phyloP scores from a whole-genome alignment of 106 monocot genomes.

The Chionographis japonica region DNA sequence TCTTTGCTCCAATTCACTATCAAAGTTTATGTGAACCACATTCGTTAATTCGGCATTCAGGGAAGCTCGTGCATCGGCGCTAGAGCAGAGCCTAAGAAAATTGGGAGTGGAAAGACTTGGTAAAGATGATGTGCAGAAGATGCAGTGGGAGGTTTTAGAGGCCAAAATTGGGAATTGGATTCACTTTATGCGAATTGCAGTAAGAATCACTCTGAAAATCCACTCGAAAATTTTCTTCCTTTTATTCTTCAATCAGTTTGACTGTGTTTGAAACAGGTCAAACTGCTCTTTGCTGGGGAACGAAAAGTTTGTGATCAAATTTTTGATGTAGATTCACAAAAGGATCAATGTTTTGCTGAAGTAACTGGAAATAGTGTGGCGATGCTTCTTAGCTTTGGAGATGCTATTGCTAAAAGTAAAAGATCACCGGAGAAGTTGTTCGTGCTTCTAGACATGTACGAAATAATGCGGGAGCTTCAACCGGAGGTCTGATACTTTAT shows the following conservation, averaged over 20 bases:
- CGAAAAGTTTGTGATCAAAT: conserved; percentile 87
- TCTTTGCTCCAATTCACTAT: neutral
- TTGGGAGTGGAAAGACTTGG: conserved; percentile 83
- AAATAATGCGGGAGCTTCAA: conserved; percentile 92
- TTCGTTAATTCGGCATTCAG: conserved; percentile 25
- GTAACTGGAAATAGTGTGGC: conserved; percentile 66
- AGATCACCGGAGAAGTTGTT: conserved; percentile 94
- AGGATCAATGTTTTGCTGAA: conserved; percentile 83
- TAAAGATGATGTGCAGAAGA: conserved; percentile 93
- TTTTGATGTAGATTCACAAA: conserved; percentile 57
- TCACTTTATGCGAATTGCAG: conserved; percentile 94
- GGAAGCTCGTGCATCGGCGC: conserved; percentile 60
- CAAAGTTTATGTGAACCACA: neutral
- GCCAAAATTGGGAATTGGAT: conserved; percentile 96
- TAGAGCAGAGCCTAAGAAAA: conserved; percentile 70
- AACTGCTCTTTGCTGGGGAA: conserved; percentile 90
- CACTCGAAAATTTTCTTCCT: neutral
- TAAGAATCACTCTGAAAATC: conserved; percentile 21
- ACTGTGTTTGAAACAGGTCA: conserved; percentile 59
- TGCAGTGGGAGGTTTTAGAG: conserved; percentile 89
- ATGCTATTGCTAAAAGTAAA: conserved; percentile 91
- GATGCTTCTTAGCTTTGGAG: conserved; percentile 94
- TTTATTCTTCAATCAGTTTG: conserved; percentile 9
- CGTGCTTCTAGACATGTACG: conserved; percentile 98
- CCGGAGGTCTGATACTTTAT: conserved; percentile 51